Evolutionary conservation across 2,329 filamentous ascomycete genomes (phyloP).

Genomic region (Pyrenophora teres): DNA sequence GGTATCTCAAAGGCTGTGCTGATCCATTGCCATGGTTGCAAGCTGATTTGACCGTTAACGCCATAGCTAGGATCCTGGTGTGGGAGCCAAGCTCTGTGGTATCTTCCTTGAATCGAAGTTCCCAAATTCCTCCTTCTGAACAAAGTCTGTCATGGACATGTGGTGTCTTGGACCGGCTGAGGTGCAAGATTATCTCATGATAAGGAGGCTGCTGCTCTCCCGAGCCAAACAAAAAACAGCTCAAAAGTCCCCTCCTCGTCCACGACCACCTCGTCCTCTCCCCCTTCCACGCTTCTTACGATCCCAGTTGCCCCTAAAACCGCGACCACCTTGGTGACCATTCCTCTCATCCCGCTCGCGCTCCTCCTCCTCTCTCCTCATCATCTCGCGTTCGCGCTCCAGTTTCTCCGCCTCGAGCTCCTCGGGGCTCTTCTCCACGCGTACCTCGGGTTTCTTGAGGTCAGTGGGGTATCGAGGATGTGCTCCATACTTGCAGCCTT

Average conservation of each 20-base stretch:
- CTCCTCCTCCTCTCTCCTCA: constrained; percentile 49
- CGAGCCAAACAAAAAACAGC: neutral
- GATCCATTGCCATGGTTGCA: too few species aligned
- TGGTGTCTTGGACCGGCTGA: too few species aligned
- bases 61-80: too few species aligned
- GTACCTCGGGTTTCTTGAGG: constrained; percentile 62
- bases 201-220: neutral
- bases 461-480: constrained; percentile 83
- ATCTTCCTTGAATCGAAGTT: too few species aligned
- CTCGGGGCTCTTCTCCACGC: constrained; percentile 73
- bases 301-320: constrained; percentile 43
- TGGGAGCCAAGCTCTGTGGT: too few species aligned
- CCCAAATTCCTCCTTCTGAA: too few species aligned
- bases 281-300: constrained; percentile 40
- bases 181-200: neutral
- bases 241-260: constrained; percentile 28
- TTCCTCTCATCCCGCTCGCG: constrained; percentile 45
- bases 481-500: constrained; percentile 74
- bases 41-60: too few species aligned
- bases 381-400: constrained; percentile 55
- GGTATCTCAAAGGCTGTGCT: too few species aligned
- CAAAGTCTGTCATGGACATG: too few species aligned
- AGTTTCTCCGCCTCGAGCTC: constrained; percentile 65
- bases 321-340: constrained; percentile 36
- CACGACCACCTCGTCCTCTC: constrained; percentile 28